These are phyloP conservation scores for Fraxinus platypoda DNA, from an alignment of 305 asterid genomes.

Conservation along the genomic window DNA sequence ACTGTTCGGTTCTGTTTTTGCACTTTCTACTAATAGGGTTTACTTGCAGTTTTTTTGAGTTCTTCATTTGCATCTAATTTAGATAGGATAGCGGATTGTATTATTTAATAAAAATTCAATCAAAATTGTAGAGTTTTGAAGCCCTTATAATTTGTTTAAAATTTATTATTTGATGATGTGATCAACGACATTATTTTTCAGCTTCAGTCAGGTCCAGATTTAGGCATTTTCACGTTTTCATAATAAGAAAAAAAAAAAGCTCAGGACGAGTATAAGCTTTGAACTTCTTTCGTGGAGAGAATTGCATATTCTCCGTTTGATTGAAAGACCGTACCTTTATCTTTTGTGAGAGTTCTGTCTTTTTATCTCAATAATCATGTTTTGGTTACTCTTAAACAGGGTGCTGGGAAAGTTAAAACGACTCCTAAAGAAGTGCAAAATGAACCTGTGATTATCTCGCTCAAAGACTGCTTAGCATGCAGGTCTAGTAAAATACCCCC, in stretches of 20 bases:
- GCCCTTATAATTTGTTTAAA: not conserved
- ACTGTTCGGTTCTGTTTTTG: not conserved
- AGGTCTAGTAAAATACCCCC: constrained; percentile 41
- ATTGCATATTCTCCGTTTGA: not conserved
- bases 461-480: constrained; percentile 96
- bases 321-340: not conserved
- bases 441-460: constrained; percentile 89
- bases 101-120: not conserved
- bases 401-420: constrained; percentile 38
- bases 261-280: not conserved
- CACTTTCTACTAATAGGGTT: not conserved
- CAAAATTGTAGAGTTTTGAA: not conserved
- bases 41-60: not conserved
- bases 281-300: not conserved
- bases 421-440: constrained; percentile 52
- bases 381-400: constrained; percentile 35
- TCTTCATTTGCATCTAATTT: not conserved
- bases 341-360: not conserved
- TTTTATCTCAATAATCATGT: constrained; percentile 6
- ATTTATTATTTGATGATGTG: not conserved
- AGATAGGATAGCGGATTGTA: not conserved
- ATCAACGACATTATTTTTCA: not conserved
- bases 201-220: not conserved
- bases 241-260: not conserved
- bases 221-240: not conserved